These are phyloP conservation scores for Panicum virgatum DNA, from an alignment of 202 grass and related monocot genomes.

Conservation along the genomic window DNA sequence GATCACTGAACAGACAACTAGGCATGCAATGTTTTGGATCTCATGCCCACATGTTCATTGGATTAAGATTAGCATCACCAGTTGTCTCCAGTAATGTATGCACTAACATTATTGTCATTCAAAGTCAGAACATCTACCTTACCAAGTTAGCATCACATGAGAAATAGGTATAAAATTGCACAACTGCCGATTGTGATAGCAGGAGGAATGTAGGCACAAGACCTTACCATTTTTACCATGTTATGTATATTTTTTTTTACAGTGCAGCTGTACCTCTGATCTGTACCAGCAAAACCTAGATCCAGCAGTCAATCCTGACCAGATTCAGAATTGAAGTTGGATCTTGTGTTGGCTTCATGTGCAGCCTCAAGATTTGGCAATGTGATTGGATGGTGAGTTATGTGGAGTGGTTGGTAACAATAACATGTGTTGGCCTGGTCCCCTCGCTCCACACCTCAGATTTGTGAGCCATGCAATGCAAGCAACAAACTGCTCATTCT, in stretches of 20 bases:
- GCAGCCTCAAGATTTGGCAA: constrained; percentile 49
- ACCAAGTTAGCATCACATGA: constrained; percentile 20
- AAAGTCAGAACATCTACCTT: constrained; percentile 39
- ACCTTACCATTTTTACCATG: background rate
- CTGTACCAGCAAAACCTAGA: constrained; percentile 34
- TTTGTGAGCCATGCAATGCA: constrained; percentile 44
- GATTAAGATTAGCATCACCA: constrained; percentile 46
- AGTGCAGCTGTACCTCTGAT: background rate
- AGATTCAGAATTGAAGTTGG: constrained; percentile 65
- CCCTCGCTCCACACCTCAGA: constrained; percentile 34
- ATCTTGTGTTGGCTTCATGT: constrained; percentile 54
- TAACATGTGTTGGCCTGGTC: constrained; percentile 47
- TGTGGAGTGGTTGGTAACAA: constrained; percentile 57
- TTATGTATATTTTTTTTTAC: constrained; percentile 14
- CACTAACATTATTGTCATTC: constrained; percentile 30
- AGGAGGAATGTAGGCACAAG: constrained; percentile 3
- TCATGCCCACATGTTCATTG: constrained; percentile 42
- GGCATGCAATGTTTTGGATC: constrained; percentile 50
- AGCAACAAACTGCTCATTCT: constrained; percentile 53
- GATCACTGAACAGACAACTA: constrained; percentile 53
- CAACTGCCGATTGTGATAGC: background rate
- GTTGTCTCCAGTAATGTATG: constrained; percentile 36
- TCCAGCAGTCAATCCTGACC: constrained; percentile 50
- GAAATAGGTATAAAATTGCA: background rate
- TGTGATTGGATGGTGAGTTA: constrained; percentile 56